phyloP scores from a whole-genome alignment of 495 filamentous ascomycete genomes.

The Podospora bellae-mahoneyi region DNA sequence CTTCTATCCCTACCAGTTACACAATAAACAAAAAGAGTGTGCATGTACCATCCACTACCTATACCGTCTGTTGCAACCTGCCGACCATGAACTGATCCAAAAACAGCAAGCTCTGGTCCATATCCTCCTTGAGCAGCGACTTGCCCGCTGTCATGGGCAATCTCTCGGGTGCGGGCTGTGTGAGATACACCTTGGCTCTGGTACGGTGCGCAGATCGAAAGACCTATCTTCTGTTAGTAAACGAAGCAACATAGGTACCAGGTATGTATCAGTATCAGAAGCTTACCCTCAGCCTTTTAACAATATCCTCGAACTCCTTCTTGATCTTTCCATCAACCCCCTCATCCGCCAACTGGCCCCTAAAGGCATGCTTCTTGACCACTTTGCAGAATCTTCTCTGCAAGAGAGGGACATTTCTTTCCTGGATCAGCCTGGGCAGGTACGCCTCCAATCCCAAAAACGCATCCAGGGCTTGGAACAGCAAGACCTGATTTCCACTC shows the following conservation, averaged over 20 bases:
- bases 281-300: conserved; percentile 38
- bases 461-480: conserved; percentile 44
- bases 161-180: conserved; percentile 40
- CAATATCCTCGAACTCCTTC: conserved; percentile 33
- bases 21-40: background rate
- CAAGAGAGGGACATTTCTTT: conserved; percentile 30
- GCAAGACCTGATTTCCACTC: conserved; percentile 42
- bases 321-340: conserved; percentile 28
- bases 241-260: background rate
- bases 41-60: background rate
- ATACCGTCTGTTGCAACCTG: conserved; percentile 22
- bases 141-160: conserved; percentile 46
- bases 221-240: conserved; percentile 16
- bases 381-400: conserved; percentile 35
- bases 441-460: conserved; percentile 44
- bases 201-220: conserved; percentile 40
- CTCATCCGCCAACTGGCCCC: conserved; percentile 22
- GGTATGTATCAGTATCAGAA: background rate
- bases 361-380: conserved; percentile 25
- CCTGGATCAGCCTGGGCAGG: conserved; percentile 26
- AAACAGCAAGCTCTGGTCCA: conserved; percentile 18
- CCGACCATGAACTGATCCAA: conserved; percentile 25
- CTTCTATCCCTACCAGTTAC: background rate
- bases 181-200: conserved; percentile 37
- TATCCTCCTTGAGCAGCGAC: conserved; percentile 34